These are phyloP conservation scores for Alternaria panax DNA, from an alignment of 2,329 filamentous ascomycete genomes.

Conservation along the genomic window DNA sequence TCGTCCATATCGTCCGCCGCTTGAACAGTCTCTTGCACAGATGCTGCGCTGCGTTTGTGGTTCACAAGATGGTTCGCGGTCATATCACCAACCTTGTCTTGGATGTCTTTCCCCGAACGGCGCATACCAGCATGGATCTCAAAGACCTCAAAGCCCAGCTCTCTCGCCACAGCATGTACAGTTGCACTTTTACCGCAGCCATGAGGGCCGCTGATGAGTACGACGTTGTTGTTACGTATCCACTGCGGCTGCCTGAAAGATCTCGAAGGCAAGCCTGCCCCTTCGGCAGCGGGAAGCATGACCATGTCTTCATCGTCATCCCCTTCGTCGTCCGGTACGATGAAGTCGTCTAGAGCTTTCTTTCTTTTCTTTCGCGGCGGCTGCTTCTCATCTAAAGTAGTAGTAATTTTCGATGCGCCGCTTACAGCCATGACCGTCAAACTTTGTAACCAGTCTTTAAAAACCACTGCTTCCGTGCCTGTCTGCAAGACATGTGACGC, in stretches of 20 bases:
- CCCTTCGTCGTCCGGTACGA: constrained; percentile 44
- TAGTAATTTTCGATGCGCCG: constrained; percentile 50
- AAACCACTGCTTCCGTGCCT: constrained; percentile 71
- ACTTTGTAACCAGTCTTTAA: constrained; percentile 82
- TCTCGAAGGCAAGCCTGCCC: constrained; percentile 59
- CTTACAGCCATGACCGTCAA: constrained; percentile 81
- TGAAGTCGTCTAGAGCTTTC: constrained; percentile 55
- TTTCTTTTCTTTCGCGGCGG: constrained; percentile 67
- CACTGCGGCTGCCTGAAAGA: constrained; percentile 43
- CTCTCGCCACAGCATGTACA: constrained; percentile 89
- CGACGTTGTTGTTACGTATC: constrained; percentile 67
- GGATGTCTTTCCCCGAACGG: constrained; percentile 84
- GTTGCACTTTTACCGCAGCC: constrained; percentile 94
- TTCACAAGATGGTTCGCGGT: constrained; percentile 91
- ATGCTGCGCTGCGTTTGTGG: constrained; percentile 41
- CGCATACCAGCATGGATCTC: constrained; percentile 88
- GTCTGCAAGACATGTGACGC: constrained; percentile 78
- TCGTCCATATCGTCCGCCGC: constrained; percentile 45
- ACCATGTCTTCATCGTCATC: constrained; percentile 59
- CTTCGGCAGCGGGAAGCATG: constrained; percentile 71
- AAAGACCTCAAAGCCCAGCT: constrained; percentile 92
- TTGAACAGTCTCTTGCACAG: constrained; percentile 34
- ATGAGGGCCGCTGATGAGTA: constrained; percentile 87
- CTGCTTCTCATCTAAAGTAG: constrained; percentile 28
- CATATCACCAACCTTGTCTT: constrained; percentile 96